phyloP scores from a whole-genome alignment of 768 basidiomycete species.

The Leccinum sublutescens region DNA sequence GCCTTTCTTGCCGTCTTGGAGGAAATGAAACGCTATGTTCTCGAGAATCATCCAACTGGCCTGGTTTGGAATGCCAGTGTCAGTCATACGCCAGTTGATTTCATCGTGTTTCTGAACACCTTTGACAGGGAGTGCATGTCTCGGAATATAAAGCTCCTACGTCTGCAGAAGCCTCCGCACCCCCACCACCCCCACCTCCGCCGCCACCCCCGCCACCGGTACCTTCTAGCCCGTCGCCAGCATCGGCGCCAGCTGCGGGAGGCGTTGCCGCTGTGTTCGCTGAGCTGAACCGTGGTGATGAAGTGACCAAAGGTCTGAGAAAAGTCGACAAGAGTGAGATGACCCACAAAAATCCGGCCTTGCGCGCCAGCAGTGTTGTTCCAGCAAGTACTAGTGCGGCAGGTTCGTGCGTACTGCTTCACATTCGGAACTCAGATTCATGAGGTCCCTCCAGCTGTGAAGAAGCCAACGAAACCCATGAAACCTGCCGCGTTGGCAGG shows the following conservation, averaged over 20 bases:
- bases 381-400: slow-evolving; percentile 41
- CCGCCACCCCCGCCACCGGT: slow-evolving; percentile 49
- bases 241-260: slow-evolving; percentile 45
- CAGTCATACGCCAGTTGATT: slow-evolving; percentile 10
- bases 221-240: slow-evolving; percentile 39
- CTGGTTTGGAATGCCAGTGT: slow-evolving; percentile 88
- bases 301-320: slow-evolving; percentile 85
- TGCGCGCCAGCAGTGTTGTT: slow-evolving; percentile 57
- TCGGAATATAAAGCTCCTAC: slow-evolving; percentile 49
- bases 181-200: slow-evolving; percentile 54
- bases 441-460: slow-evolving; percentile 32
- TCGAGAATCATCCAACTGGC: slow-evolving; percentile 84
- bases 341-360: slow-evolving; percentile 97
- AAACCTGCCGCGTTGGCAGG: slow-evolving; percentile 82
- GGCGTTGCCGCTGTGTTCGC: slow-evolving; percentile 85
- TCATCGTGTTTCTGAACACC: neutral
- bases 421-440: neutral
- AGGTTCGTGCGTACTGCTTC: slow-evolving; percentile 28
- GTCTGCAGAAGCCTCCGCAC: slow-evolving; percentile 28
- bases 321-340: slow-evolving; percentile 96
- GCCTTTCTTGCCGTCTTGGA: slow-evolving; percentile 70
- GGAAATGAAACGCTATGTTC: slow-evolving; percentile 76
- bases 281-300: slow-evolving; percentile 83
- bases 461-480: slow-evolving; percentile 74
- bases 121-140: slow-evolving; percentile 52